Evolutionary conservation across 73 alveolate genomes (phyloP).

Genomic region (Paraurostyla sp.): DNA sequence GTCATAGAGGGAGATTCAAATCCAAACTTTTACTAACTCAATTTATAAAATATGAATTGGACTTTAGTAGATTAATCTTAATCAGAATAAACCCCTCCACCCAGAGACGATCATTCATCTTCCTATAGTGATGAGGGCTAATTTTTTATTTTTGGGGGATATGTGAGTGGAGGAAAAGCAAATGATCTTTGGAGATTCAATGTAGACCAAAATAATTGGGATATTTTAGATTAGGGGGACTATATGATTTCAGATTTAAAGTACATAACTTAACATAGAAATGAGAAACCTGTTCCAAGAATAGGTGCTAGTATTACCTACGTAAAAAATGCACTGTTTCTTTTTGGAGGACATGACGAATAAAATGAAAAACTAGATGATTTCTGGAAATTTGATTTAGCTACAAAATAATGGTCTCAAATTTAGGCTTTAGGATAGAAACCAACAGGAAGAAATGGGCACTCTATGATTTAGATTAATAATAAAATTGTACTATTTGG

Average conservation of each 20-base stretch:
- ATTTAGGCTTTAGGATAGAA: slow-evolving; percentile 36
- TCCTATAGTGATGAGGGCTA: not conserved
- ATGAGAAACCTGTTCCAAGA: slow-evolving; percentile 66
- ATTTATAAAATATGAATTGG: not conserved
- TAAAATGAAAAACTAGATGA: slow-evolving; percentile 73
- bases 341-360: slow-evolving; percentile 83
- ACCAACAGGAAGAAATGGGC: slow-evolving; percentile 85
- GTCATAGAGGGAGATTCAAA: slow-evolving; percentile 24
- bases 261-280: not conserved
- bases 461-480: slow-evolving; percentile 56
- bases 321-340: slow-evolving; percentile 31
- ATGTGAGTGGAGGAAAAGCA: slow-evolving; percentile 59
- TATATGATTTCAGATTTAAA: slow-evolving; percentile 12
- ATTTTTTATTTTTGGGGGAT: slow-evolving; percentile 72
- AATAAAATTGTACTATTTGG: slow-evolving; percentile 82
- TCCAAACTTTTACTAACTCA: not conserved
- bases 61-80: not conserved
- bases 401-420: slow-evolving; percentile 61
- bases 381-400: slow-evolving; percentile 72
- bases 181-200: slow-evolving; percentile 63
- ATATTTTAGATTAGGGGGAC: slow-evolving; percentile 15
- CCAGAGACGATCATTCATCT: slow-evolving; percentile 65
- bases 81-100: not conserved
- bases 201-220: slow-evolving; percentile 53
- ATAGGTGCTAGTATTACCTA: slow-evolving; percentile 62